phyloP scores from a whole-genome alignment of 345 rosid species.

The Carallia pectinifolia region DNA sequence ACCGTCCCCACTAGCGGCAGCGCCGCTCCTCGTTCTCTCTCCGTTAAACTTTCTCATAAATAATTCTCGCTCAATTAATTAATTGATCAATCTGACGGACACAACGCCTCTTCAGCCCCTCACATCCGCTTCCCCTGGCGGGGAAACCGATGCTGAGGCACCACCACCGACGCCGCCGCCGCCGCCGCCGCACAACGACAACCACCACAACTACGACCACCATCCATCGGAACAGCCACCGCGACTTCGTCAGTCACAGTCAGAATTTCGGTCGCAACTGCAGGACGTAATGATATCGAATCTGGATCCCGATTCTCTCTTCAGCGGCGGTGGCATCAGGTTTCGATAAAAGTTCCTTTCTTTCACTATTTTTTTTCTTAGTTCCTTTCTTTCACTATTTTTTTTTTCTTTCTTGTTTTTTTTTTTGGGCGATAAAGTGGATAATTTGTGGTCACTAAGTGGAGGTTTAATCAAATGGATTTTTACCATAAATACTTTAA shows the following conservation, averaged over 20 bases:
- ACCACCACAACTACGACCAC: background rate
- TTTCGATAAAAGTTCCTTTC: background rate
- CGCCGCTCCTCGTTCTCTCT: background rate
- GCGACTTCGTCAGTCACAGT: background rate
- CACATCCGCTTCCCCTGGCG: slow-evolving; percentile 2
- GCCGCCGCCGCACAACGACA: background rate
- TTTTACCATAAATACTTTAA: too few relatives aligned
- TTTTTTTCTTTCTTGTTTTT: background rate
- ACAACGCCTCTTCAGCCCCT: slow-evolving; percentile 5
- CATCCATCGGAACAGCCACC: background rate
- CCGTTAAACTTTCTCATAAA: background rate
- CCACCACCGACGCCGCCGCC: background rate
- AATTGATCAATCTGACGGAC: slow-evolving; percentile 11
- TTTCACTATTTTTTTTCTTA: background rate
- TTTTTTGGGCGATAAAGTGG: background rate
- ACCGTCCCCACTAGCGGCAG: background rate
- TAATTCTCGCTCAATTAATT: background rate
- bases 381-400: background rate
- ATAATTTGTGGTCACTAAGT: background rate
- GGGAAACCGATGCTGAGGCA: slow-evolving; percentile 17
- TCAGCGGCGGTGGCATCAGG: slow-evolving; percentile 58
- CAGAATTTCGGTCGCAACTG: background rate
- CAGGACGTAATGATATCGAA: slow-evolving; percentile 26
- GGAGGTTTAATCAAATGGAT: too few relatives aligned
- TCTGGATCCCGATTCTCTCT: slow-evolving; percentile 32